Conservation (phyloP, 805 yeast species). For the Candida nanaspora region DNA sequence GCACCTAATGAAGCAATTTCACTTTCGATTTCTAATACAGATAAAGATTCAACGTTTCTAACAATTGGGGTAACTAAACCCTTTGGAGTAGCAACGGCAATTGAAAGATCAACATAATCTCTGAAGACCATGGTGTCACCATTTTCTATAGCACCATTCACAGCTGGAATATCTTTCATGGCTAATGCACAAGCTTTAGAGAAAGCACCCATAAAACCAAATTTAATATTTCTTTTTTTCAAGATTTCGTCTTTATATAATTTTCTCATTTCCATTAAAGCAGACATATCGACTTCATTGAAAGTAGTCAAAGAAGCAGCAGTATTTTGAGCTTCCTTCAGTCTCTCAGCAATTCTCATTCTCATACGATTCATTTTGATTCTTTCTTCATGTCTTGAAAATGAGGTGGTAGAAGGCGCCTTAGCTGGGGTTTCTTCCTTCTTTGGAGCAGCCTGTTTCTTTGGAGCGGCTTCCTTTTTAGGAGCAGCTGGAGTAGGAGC, state of each 20-base stretch:
- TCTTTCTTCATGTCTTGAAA: conserved; percentile 81
- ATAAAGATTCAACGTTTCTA: conserved; percentile 89
- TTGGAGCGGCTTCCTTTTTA: conserved; percentile 20
- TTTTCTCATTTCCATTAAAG: conserved; percentile 88
- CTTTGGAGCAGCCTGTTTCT: conserved; percentile 25
- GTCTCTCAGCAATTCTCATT: conserved; percentile 96
- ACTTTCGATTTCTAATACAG: conserved; percentile 82
- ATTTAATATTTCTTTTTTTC: conserved; percentile 87
- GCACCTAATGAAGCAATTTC: conserved; percentile 76
- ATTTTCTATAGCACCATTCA: conserved; percentile 88
- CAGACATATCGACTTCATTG: conserved; percentile 96
- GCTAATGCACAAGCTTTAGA: conserved; percentile 91
- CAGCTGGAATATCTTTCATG: conserved; percentile 90
- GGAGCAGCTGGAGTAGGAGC: no score
- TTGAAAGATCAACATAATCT: conserved; percentile 91
- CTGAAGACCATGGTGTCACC: conserved; percentile 91
- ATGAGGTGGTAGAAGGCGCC: conserved; percentile 27
- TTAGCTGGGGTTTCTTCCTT: conserved; percentile 11
- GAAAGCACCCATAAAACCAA: conserved; percentile 99
- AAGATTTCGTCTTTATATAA: conserved; percentile 93
- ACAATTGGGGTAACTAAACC: conserved; percentile 98
- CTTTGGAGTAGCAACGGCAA: conserved; percentile 99
- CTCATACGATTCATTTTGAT: conserved; percentile 99
- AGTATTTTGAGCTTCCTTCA: conserved; percentile 98
- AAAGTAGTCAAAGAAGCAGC: conserved; percentile 97